A percentile compares a stretch with the other conserved stretches of the same genome.
These are phyloP conservation scores for Cutaneotrichosporon sp. DNA, from an alignment of 1,284 basidiomycete genomes.

Conservation along the genomic window DNA sequence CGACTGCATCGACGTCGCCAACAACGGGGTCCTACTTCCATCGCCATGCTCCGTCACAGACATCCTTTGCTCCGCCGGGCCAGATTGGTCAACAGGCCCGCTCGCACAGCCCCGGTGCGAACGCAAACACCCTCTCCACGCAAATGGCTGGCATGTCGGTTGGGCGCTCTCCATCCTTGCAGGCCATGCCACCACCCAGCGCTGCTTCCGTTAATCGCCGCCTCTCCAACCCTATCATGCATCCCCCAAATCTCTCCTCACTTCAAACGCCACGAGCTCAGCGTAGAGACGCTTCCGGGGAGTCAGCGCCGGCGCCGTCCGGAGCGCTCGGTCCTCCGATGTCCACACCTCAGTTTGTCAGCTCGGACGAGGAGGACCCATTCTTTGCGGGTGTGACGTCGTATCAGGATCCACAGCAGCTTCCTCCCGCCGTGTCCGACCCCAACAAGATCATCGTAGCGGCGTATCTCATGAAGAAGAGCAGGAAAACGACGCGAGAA, in stretches of 20 bases:
- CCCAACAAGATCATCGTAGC: constrained; percentile 71
- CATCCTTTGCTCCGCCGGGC: neutral
- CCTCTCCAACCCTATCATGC: constrained; percentile 5
- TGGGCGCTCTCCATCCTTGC: constrained; percentile 2
- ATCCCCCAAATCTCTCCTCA: neutral
- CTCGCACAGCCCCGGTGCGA: neutral
- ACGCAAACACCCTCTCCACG: neutral
- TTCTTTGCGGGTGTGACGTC: constrained; percentile 34
- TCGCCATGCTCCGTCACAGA: neutral
- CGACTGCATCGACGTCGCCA: neutral
- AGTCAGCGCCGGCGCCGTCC: neutral
- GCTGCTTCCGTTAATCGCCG: constrained; percentile 10
- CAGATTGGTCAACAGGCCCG: neutral
- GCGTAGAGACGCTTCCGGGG: neutral
- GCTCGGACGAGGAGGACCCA: constrained; percentile 31
- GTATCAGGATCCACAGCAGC: constrained; percentile 10
- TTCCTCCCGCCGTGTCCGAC: constrained; percentile 44
- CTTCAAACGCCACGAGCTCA: neutral
- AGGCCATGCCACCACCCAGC: constrained; percentile 2
- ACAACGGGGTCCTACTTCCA: neutral
- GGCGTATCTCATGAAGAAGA: constrained; percentile 87
- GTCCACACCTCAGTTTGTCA: constrained; percentile 8
- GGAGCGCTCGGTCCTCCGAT: constrained; percentile 9
- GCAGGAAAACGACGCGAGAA: constrained; percentile 79
- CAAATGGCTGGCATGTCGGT: constrained; percentile 7